These are phyloP conservation scores for Aspergillus ustus DNA, from an alignment of 2,329 filamentous ascomycete genomes.

Conservation along the genomic window DNA sequence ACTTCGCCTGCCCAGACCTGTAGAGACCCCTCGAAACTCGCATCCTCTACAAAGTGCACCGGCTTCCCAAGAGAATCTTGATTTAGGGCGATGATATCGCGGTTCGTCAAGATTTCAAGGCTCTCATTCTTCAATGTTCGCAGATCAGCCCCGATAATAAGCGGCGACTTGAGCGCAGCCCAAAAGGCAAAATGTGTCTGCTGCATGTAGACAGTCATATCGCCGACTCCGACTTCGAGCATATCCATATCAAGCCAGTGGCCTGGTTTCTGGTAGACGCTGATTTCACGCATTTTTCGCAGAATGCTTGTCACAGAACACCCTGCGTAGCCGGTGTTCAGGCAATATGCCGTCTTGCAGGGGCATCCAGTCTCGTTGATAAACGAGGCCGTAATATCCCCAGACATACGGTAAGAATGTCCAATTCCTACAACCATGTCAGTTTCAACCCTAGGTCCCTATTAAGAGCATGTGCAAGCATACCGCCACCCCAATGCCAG, in stretches of 20 bases:
- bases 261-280: conserved; percentile 30
- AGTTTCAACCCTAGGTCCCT: too few species aligned
- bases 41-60: neutral
- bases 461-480: too few species aligned
- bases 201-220: neutral
- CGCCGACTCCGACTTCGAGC: neutral
- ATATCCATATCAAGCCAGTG: conserved; percentile 21
- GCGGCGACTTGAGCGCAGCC: conserved; percentile 1
- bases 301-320: conserved; percentile 22
- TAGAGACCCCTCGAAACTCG: neutral
- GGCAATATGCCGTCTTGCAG: conserved; percentile 31
- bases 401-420: conserved; percentile 34
- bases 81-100: conserved; percentile 3
- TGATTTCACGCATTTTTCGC: conserved; percentile 22
- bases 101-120: conserved; percentile 3
- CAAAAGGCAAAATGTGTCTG: conserved; percentile 2
- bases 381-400: conserved; percentile 31
- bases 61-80: conserved; percentile 3
- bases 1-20: conserved; percentile 11
- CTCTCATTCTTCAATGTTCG: conserved; percentile 1
- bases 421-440: neutral
- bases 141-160: neutral
- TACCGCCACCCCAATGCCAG: conserved; percentile 49
- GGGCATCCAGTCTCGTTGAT: conserved; percentile 29
- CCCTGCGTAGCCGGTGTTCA: conserved; percentile 41